Conservation (phyloP, 306 rosid genomes). For the Cucurbita moschata region DNA sequence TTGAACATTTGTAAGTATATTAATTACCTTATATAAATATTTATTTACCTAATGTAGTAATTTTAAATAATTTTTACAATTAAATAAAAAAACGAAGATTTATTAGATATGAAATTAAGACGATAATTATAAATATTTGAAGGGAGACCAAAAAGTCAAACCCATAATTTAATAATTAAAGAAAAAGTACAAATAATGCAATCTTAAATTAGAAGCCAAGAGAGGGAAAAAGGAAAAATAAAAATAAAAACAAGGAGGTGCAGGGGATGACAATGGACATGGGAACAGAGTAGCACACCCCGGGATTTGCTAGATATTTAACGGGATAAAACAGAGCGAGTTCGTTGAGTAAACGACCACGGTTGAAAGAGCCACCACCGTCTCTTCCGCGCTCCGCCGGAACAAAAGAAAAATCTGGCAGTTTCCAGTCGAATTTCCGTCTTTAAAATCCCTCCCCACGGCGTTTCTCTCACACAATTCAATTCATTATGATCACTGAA, state of each 20-base stretch:
- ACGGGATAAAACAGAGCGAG: background rate
- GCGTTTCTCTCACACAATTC: background rate
- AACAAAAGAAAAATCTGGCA: background rate
- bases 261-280: background rate
- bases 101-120: too few species aligned
- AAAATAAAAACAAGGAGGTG: background rate
- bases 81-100: too few species aligned
- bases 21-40: too few species aligned
- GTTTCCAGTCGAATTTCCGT: conserved; percentile 20
- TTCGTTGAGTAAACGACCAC: conserved; percentile 16
- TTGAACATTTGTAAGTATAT: too few species aligned
- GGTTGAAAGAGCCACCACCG: conserved; percentile 14
- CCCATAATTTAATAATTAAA: background rate
- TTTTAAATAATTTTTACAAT: too few species aligned
- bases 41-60: too few species aligned
- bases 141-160: background rate
- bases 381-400: background rate
- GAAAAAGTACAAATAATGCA: background rate
- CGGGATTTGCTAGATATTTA: background rate
- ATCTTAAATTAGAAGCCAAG: background rate
- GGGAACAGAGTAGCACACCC: background rate
- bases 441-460: background rate
- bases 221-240: background rate
- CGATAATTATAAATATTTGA: too few species aligned
- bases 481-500: conserved; percentile 22